Percentiles rank a stretch among this genome's conserved stretches.
Evolutionary conservation across 106 monocot genomes (phyloP).

Genomic region (Allium fistulosum): DNA sequence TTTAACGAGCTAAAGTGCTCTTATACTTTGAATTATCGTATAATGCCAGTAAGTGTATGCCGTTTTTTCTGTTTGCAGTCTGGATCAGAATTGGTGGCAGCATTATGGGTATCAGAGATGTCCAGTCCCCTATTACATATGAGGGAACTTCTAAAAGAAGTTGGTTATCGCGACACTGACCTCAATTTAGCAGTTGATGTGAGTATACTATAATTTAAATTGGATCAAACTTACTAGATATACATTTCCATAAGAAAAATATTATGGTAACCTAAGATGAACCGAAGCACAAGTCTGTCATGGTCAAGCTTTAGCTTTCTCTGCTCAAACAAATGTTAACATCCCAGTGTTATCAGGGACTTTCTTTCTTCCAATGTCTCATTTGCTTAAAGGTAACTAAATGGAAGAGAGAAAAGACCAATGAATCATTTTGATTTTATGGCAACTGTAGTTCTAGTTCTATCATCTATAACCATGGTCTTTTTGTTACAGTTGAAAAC

Average conservation of each 20-base stretch:
- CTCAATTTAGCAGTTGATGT: slow-evolving; percentile 9
- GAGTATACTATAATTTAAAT: not conserved
- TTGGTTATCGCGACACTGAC: slow-evolving; percentile 2
- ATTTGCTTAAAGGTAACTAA: too few species aligned
- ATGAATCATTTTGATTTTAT: too few species aligned
- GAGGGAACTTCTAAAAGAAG: slow-evolving; percentile 11
- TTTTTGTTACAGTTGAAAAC: too few species aligned
- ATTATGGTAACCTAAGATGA: not conserved
- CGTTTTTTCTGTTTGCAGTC: slow-evolving; percentile 4
- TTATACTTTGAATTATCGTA: not conserved
- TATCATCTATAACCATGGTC: too few species aligned
- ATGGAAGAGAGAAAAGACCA: too few species aligned
- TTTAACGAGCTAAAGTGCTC: not conserved
- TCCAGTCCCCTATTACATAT: slow-evolving; percentile 10
- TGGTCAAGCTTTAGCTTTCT: too few species aligned
- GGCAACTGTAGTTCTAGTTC: too few species aligned
- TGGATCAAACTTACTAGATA: not conserved
- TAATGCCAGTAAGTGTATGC: not conserved
- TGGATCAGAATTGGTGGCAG: slow-evolving; percentile 20
- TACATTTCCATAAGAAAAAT: not conserved
- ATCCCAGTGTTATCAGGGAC: too few species aligned
- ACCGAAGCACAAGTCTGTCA: too few species aligned
- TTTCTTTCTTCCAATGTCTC: too few species aligned
- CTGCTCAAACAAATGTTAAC: not conserved
- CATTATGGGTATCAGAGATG: slow-evolving; percentile 20